Percentiles rank a stretch among this genome's conserved stretches.
Evolutionary conservation across 805 yeast species (phyloP).

Genomic region (Maudiozyma bulderi): DNA sequence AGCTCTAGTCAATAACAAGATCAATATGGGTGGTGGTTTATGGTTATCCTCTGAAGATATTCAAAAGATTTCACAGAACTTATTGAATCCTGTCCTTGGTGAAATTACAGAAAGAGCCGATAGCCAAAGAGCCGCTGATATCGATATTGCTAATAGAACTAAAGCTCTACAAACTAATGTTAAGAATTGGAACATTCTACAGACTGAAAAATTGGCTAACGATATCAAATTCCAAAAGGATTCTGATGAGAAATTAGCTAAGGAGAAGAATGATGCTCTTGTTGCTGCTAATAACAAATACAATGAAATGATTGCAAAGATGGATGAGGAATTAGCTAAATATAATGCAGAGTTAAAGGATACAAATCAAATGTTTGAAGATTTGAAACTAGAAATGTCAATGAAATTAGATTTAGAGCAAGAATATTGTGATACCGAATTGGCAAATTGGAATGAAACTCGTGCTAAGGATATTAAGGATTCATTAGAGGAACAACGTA

Average conservation of each 20-base stretch:
- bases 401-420: conserved; percentile 18
- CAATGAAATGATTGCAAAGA: conserved; percentile 26
- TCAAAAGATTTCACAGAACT: conserved; percentile 65
- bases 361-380: conserved; percentile 31
- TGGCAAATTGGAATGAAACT: conserved; percentile 20
- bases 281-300: conserved; percentile 40
- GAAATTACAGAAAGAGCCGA: conserved; percentile 66
- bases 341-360: conserved; percentile 35
- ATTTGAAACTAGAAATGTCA: conserved; percentile 16
- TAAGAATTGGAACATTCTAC: conserved; percentile 34
- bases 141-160: conserved; percentile 31
- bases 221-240: conserved; percentile 32
- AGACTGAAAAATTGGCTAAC: conserved; percentile 32
- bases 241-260: conserved; percentile 35
- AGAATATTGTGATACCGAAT: conserved; percentile 15
- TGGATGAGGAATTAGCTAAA: conserved; percentile 30
- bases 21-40: conserved; percentile 85
- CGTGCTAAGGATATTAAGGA: conserved; percentile 22
- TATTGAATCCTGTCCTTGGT: conserved; percentile 74
- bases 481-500: conserved; percentile 26
- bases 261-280: conserved; percentile 22
- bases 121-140: conserved; percentile 56
- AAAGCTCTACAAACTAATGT: conserved; percentile 33
- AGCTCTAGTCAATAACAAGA: conserved; percentile 39
- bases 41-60: conserved; percentile 68